Conservation (phyloP, 2,329 filamentous ascomycete genomes). For the Teratosphaeria epicoccoides region DNA sequence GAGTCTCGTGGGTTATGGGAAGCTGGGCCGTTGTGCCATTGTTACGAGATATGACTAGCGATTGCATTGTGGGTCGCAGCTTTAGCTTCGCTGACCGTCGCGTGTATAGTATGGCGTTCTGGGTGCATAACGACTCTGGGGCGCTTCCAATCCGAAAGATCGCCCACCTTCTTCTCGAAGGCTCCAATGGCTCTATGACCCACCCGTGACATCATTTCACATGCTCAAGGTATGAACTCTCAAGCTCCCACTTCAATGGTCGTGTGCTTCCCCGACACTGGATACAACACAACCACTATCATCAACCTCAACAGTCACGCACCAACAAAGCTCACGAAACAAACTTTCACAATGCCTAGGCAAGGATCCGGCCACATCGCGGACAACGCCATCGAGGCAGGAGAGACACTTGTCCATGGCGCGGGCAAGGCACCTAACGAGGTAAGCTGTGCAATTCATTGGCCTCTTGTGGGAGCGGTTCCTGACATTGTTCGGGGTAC, state of each 20-base stretch:
- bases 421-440: slow-evolving; percentile 20
- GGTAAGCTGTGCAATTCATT: too few relatives aligned
- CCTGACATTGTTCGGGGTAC: not conserved
- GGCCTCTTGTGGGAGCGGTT: too few relatives aligned
- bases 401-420: slow-evolving; percentile 29
- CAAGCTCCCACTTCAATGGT: not conserved
- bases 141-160: too few relatives aligned
- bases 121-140: not conserved
- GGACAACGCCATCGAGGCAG: slow-evolving; percentile 31
- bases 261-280: too few relatives aligned
- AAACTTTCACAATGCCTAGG: slow-evolving; percentile 4
- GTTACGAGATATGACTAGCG: slow-evolving; percentile 1
- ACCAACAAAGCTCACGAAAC: not conserved
- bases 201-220: not conserved
- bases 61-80: slow-evolving; percentile 23
- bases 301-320: not conserved
- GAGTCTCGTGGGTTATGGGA: slow-evolving; percentile 21
- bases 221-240: not conserved
- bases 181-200: too few relatives aligned
- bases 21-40: not conserved
- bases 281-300: too few relatives aligned
- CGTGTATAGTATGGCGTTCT: slow-evolving; percentile 10
- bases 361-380: slow-evolving; percentile 2
- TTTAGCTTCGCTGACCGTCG: slow-evolving; percentile 29
- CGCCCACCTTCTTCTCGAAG: too few relatives aligned